A percentile compares a stretch with the other conserved stretches of the same genome.
Conservation (phyloP, 2,329 filamentous ascomycete genomes). For the Fusarium liriodendri region DNA sequence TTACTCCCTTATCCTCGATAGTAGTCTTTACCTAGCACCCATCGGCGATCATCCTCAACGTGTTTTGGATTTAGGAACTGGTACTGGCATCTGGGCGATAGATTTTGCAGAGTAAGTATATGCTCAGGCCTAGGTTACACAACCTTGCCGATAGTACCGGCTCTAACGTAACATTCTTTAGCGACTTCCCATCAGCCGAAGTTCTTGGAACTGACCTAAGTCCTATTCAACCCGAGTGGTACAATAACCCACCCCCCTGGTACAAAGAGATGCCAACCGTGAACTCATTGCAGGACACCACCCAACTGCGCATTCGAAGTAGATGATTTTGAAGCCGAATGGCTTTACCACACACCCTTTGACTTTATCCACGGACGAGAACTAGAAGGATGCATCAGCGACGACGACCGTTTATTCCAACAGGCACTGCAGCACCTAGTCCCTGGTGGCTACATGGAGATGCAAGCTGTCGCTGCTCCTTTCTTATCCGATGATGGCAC, state of each 20-base stretch:
- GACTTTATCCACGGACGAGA: background rate
- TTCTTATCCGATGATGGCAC: background rate
- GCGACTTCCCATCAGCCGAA: background rate
- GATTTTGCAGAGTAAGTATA: background rate
- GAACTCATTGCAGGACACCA: background rate
- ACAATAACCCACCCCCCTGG: background rate
- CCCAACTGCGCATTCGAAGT: background rate
- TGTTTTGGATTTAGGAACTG: background rate
- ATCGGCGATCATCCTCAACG: background rate
- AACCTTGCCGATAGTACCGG: background rate
- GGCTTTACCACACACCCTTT: background rate
- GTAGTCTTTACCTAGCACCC: background rate
- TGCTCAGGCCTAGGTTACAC: background rate
- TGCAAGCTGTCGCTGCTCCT: background rate
- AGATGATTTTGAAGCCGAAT: background rate
- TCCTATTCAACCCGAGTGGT: background rate
- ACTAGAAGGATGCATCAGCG: background rate
- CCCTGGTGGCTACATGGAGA: background rate
- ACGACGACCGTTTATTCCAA: background rate
- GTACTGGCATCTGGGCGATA: background rate
- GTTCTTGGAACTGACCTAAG: background rate
- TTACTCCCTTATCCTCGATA: background rate
- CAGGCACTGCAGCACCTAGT: background rate
- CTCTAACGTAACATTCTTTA: background rate
- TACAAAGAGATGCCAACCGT: background rate